Base-by-base conservation (phyloP, 2,329 filamentous ascomycete species). In the Penicillium capsulatum region DNA sequence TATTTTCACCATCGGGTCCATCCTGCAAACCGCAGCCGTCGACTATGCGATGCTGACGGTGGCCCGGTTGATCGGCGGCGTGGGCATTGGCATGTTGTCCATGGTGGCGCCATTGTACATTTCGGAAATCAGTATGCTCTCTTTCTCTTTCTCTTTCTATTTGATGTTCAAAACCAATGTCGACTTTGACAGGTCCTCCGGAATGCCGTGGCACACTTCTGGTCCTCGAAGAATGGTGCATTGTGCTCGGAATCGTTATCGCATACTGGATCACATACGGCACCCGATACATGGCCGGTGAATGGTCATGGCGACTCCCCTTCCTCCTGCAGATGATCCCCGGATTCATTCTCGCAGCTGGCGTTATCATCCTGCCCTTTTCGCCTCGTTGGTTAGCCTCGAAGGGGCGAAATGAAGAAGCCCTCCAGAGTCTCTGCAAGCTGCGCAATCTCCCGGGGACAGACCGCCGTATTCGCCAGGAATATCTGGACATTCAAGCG, bases 351-450 rank as follows among this genome's bases (percentile, higher is more conserved):
- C 57, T 69, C 3, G 53, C 56, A 2, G 59, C 52, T 1, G 63
- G 65, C 22, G 64, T 69, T 3, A 43, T 61, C 9, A 65, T 73
- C 44, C 63, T 77, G 28, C 77, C 77, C 0, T 78, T 73, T 50
- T 78, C 75, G 0, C 76, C 76, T 1, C 66, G 76, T 19, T 79
- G 75, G 68, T 66, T 79, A 0, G 68, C 67, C 6, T 67, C 65
- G 4, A 66, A 70, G 34, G 67, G 65, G 7, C 66, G 71, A 2
- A 62, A 76, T 20, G 61, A 72, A 3, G 75, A 78, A 39, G 69
- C 71, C 0, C 59, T 78, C 4, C 42, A 63, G 6, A 68, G 64
- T n/a, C 60, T 80, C 1, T 60, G 61, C 4, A 72, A 67, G 44
- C 60, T 80, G 6, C 71, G 77, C 8, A 65, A 67, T 20, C 59